A percentile compares a stretch with the other conserved stretches of the same genome.
These are phyloP conservation scores for Castanopsis chinensis DNA, from an alignment of 306 rosid species.

Conservation along the genomic window DNA sequence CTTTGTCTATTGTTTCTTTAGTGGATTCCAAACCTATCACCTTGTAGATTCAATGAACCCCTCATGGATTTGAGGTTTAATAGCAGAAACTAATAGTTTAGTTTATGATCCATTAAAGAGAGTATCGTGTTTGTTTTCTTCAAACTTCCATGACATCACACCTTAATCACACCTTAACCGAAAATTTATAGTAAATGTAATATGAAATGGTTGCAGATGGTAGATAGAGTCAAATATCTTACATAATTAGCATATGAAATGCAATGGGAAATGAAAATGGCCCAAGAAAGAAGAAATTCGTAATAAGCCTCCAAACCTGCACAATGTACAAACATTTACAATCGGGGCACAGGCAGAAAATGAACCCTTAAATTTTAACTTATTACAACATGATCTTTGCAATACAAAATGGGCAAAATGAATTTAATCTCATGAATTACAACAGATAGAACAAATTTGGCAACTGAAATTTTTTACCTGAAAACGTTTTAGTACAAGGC, in stretches of 20 bases:
- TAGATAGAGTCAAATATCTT: slow-evolving; percentile 3
- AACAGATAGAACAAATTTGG: not conserved
- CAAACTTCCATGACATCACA: no score
- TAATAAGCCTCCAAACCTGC: slow-evolving; percentile 70
- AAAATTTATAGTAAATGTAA: not conserved
- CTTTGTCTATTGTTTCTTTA: no score
- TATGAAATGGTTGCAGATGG: not conserved
- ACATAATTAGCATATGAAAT: slow-evolving; percentile 52
- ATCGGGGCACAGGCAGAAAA: not conserved
- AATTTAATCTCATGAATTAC: not conserved
- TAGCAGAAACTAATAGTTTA: no score
- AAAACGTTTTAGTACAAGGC: slow-evolving; percentile 40
- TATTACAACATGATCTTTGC: no score
- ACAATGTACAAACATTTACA: slow-evolving; percentile 4
- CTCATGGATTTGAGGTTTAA: no score
- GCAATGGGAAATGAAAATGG: slow-evolving; percentile 61
- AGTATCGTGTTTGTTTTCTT: no score
- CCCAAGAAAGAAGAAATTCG: slow-evolving; percentile 79
- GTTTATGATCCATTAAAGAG: no score
- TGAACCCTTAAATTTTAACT: no score
- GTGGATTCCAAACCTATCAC: no score
- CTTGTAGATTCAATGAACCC: no score
- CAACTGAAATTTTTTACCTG: slow-evolving; percentile 38
- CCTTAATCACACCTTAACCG: not conserved
- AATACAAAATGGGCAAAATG: not conserved